Evolutionary conservation across 208 protist genomes (phyloP).

Genomic region (Trypanosoma boissoni): DNA sequence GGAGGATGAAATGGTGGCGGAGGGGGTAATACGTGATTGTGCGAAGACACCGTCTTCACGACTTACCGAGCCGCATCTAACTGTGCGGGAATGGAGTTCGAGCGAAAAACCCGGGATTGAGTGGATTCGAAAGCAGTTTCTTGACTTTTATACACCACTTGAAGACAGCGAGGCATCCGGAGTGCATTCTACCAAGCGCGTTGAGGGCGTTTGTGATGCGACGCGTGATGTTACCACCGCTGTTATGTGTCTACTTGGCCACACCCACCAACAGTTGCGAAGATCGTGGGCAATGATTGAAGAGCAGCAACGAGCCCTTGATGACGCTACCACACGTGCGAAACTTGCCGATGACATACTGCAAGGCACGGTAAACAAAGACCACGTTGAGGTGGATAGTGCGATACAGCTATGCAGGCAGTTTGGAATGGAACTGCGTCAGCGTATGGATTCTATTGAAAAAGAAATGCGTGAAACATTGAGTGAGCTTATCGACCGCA

Average conservation of each 20-base stretch:
- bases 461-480: constrained; percentile 34
- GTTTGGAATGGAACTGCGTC: constrained; percentile 52
- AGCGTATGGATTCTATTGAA: constrained; percentile 57
- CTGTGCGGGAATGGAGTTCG: background rate
- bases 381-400: constrained; percentile 30
- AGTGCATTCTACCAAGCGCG: background rate
- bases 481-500: constrained; percentile 40
- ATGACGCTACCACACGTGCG: constrained; percentile 46
- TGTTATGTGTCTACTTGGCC: constrained; percentile 38
- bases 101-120: constrained; percentile 10
- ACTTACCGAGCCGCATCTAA: background rate
- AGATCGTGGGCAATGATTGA: constrained; percentile 31
- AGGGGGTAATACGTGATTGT: constrained; percentile 9
- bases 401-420: constrained; percentile 32
- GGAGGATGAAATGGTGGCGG: background rate
- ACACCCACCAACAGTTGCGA: constrained; percentile 30
- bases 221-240: constrained; percentile 17
- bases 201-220: background rate
- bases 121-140: constrained; percentile 12
- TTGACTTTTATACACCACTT: background rate
- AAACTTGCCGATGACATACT: constrained; percentile 70
- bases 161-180: no score
- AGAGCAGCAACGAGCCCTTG: constrained; percentile 41
- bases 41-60: constrained; percentile 1
- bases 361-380: constrained; percentile 32